Evolutionary conservation across 1,284 basidiomycete species (phyloP).

Genomic region (Puccinia sorghi): DNA sequence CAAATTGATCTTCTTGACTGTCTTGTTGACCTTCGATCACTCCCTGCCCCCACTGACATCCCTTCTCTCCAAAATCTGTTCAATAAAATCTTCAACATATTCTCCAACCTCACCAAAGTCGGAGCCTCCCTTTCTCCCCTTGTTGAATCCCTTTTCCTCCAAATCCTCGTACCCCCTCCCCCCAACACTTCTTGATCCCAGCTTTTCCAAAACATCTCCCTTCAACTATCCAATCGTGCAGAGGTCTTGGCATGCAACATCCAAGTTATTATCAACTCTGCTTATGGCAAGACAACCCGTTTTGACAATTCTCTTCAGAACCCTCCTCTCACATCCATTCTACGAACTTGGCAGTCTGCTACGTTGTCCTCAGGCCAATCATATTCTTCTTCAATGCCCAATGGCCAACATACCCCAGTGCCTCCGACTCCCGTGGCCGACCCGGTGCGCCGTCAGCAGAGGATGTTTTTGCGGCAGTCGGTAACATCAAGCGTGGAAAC

Average conservation of each 20-base stretch:
- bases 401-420: no score
- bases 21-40: not conserved
- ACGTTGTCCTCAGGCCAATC: no score
- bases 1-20: slow-evolving; percentile 4
- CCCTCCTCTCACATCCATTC: no score
- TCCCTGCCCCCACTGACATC: not conserved
- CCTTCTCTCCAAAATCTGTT: not conserved
- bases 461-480: not conserved
- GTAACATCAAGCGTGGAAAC: no score
- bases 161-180: not conserved
- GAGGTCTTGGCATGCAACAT: not conserved
- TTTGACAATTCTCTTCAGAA: no score
- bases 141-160: slow-evolving; percentile 1
- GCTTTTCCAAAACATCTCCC: not conserved
- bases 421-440: no score
- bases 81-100: slow-evolving; percentile 2
- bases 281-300: not conserved
- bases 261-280: not conserved
- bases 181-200: not conserved
- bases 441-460: not conserved
- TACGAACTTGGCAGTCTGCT: no score
- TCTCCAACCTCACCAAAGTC: not conserved
- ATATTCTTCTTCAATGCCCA: no score
- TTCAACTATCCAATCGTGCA: not conserved
- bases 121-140: not conserved